Conservation (phyloP, 1,139 yeast species). For the Taphrina betulina region DNA sequence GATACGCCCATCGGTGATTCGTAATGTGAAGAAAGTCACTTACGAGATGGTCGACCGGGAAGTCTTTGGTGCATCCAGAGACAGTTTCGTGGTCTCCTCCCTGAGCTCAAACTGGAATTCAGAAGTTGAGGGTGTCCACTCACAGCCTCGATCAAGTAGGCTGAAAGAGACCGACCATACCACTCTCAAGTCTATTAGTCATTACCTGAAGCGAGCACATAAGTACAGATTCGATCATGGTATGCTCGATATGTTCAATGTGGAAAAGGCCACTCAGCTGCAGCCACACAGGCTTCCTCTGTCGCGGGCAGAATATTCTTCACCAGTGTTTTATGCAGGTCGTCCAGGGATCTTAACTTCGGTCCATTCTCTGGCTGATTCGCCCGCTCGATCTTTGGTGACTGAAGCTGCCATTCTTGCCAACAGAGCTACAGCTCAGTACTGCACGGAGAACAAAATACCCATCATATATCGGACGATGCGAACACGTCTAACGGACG, state of each 20-base stretch:
- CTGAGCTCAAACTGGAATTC: not conserved
- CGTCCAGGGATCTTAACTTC: constrained; percentile 12
- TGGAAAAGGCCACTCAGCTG: not conserved
- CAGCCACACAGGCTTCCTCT: constrained; percentile 18
- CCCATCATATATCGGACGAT: constrained; percentile 63
- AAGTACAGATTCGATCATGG: constrained; percentile 11
- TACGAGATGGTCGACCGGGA: constrained; percentile 53
- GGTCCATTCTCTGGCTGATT: not conserved
- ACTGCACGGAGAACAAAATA: constrained; percentile 50
- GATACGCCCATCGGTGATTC: constrained; percentile 48
- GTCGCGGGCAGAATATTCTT: not conserved
- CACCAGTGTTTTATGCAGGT: constrained; percentile 15
- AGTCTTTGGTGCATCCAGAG: constrained; percentile 41
- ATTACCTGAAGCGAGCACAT: constrained; percentile 37
- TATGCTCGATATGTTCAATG: constrained; percentile 13
- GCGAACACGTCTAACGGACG: constrained; percentile 34
- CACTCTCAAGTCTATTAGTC: constrained; percentile 1
- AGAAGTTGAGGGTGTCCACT: not conserved
- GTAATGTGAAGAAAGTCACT: constrained; percentile 52
- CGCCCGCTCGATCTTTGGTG: constrained; percentile 27
- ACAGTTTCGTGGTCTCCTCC: constrained; percentile 6
- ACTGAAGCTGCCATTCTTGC: constrained; percentile 45
- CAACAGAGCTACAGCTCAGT: constrained; percentile 61
- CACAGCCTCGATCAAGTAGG: not conserved
- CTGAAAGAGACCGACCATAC: not conserved